Evolutionary conservation across 495 filamentous ascomycete genomes (phyloP), one percentile per base, ranked within the genome.

Genomic region (Hypoxylon crocopeplum): DNA sequence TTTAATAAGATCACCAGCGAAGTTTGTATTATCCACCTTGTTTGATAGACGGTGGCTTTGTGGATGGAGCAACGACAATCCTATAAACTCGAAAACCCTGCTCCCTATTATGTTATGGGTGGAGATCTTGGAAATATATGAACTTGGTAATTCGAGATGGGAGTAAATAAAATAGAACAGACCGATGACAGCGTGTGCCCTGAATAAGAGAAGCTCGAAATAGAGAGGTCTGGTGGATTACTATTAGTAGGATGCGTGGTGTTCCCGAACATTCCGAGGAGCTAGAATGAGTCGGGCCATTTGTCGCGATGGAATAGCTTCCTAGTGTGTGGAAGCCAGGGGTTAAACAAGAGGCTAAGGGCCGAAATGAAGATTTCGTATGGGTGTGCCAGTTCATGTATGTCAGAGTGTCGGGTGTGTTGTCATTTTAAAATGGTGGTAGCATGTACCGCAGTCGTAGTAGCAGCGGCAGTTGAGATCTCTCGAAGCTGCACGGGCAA

Each of bases 261-360:
- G 17, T 50, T 59, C 50, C 61, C 61, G 61, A 59, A 59, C 50
- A 41, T 59, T 38, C 61, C 61, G 61, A 59, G 15, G 38, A 44
- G 24, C 33, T 49, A 33, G 33, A 59, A 24, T 11, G 7, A 64
- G 44, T 53, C 61, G 50, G 46, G 45, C 55, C 40, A 59, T 59
- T 59, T 49, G 13, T 54, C 11, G 37, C 38, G 44, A 40, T 55
- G 20, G 48, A 50, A 45, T 54, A 47, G 19, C 19, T 48, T 20
- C 30, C 50, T 55, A 50, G 59, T 47, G 40, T 22, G 34, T 46
- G 46, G 47, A 41, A 56, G 5, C 41, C 29, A 47, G 48, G 48
- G 34, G 5, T 40, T 48, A 47, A 46, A 59, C 13, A 48, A 36
- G 55, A 51, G 50, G 50, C 27, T 58, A 49, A 58, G 34, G 32